Base-by-base conservation (phyloP, 1,284 basidiomycete genomes). In the Cryptococcus maquisensis region DNA sequence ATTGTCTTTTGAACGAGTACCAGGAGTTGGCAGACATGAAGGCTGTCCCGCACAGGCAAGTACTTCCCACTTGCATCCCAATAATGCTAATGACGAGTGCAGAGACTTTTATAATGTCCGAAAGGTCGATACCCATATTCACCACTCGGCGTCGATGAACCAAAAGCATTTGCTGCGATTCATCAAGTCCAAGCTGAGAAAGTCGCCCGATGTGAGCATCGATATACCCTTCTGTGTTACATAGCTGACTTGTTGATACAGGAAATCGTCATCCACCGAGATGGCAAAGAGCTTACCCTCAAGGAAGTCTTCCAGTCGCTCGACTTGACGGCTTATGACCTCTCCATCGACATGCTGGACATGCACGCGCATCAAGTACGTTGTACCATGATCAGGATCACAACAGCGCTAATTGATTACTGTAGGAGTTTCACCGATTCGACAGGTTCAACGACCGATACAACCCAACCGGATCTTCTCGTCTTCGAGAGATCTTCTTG, bases 161-260 rank as follows among this genome's bases (percentile, higher is more conserved):
- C 96, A 99, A 75, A 99, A 99, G 77, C 96, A 99, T 78, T 79
- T 98, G n/a, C 79, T 99, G 23, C 92, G 96, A 5, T 98, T 98
- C 78, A 98, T 99, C 81, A 99, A 99, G 76, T 86, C 87, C 43
- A 98, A 98, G 77, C 78, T 83, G 74, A 81, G 79, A 71, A 77
- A 77, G 39, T 73, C 72, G 38, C 80, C 82, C 5, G 74, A 83
- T 59, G 78, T 78, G 23, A 55, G 72, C 57, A 10, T 32, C 28
- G 7, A 32, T 32, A 7, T 35, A 15, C 35, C 35, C 6, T 40
- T 43, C 16, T 37, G 5, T 32, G 16, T 26, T n/a, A 41, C 52
- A 1, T 15, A 37, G 9, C 18, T 16, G 18, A 51, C 16, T 52
- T 46, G 9, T n/a, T 20, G 26, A 20, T 40, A 8, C 65, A 96